Evolutionary conservation across 768 basidiomycete species (phyloP).

Genomic region (Serendipita vermifera): DNA sequence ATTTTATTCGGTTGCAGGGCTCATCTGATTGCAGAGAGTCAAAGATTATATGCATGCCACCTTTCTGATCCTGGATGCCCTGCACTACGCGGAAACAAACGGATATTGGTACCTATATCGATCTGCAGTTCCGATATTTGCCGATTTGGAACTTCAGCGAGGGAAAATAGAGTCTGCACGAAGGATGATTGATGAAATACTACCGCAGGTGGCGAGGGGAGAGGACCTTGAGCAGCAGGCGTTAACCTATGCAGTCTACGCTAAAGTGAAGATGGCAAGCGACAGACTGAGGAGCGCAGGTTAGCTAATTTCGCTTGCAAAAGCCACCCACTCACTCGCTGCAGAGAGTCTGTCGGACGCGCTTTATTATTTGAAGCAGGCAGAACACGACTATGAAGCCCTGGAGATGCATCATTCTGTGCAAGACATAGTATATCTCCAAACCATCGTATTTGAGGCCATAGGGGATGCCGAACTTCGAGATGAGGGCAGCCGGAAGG

Average conservation of each 20-base stretch:
- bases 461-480: slow-evolving; percentile 42
- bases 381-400: slow-evolving; percentile 50
- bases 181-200: slow-evolving; percentile 58
- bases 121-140: slow-evolving; percentile 54
- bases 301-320: slow-evolving; percentile 20
- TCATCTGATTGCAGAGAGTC: slow-evolving; percentile 33
- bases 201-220: slow-evolving; percentile 64
- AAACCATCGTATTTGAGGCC: slow-evolving; percentile 61
- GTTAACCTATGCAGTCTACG: slow-evolving; percentile 57
- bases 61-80: slow-evolving; percentile 51
- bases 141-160: slow-evolving; percentile 67
- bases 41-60: slow-evolving; percentile 51
- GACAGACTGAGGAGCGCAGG: slow-evolving; percentile 20
- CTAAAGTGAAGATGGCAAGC: slow-evolving; percentile 56
- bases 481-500: slow-evolving; percentile 42
- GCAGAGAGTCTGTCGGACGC: slow-evolving; percentile 39
- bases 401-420: slow-evolving; percentile 47
- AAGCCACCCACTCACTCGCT: slow-evolving; percentile 20
- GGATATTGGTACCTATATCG: slow-evolving; percentile 55
- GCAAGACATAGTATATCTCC: slow-evolving; percentile 58
- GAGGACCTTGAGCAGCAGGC: slow-evolving; percentile 66
- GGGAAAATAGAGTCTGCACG: slow-evolving; percentile 55
- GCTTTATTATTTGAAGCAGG: slow-evolving; percentile 43
- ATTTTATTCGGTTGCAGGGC: not conserved
- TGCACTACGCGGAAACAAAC: slow-evolving; percentile 75